These are phyloP conservation scores for Penicillium lagena DNA, from an alignment of 495 filamentous ascomycete genomes.

Conservation along the genomic window DNA sequence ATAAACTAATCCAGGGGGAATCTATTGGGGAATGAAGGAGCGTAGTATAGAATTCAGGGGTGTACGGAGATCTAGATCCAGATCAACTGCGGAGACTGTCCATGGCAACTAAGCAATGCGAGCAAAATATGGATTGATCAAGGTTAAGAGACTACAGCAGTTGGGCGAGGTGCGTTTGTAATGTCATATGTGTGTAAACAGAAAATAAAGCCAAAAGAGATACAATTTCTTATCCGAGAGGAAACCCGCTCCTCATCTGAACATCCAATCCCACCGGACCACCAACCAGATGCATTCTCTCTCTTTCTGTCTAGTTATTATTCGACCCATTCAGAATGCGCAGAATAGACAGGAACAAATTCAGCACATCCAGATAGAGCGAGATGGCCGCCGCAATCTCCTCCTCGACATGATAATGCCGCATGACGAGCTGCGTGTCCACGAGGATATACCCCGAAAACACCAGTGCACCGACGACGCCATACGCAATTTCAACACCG, in stretches of 20 bases:
- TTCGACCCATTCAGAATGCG: slow-evolving; percentile 83
- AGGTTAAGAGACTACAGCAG: too few relatives aligned
- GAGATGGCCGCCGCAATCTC: slow-evolving; percentile 96
- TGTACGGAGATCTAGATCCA: too few relatives aligned
- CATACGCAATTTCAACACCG: slow-evolving; percentile 77
- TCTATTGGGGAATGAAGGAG: too few relatives aligned
- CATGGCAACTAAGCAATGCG: too few relatives aligned
- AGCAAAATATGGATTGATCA: too few relatives aligned
- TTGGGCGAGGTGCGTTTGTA: too few relatives aligned
- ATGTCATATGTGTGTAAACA: too few relatives aligned
- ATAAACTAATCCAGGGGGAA: too few relatives aligned
- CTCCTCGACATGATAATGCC: slow-evolving; percentile 95
- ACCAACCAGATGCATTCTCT: neutral
- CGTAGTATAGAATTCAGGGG: too few relatives aligned
- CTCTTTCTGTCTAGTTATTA: slow-evolving; percentile 57
- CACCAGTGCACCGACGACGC: slow-evolving; percentile 71
- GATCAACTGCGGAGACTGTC: too few relatives aligned
- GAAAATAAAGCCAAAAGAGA: too few relatives aligned
- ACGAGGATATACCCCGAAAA: slow-evolving; percentile 94
- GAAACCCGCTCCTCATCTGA: neutral
- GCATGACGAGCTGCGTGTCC: slow-evolving; percentile 91
- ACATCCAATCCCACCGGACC: neutral
- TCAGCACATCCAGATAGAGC: slow-evolving; percentile 93
- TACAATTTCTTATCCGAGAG: too few relatives aligned
- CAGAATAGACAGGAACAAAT: slow-evolving; percentile 89